Conservation (phyloP, 1,284 basidiomycete species). For the Salmacisia buchloeana region DNA sequence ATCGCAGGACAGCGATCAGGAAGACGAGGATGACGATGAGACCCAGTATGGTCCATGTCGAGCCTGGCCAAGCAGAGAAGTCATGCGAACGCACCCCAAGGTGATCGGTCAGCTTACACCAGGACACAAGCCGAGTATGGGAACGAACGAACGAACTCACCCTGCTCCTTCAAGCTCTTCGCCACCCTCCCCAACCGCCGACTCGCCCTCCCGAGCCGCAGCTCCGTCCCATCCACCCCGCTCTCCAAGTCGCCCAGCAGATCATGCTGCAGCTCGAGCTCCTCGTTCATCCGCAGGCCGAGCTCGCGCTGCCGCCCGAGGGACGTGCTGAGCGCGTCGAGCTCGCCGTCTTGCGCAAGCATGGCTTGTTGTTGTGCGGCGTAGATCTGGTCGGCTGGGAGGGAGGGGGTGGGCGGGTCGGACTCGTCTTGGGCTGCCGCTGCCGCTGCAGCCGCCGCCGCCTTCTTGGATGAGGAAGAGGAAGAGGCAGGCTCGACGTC, state of each 20-base stretch:
- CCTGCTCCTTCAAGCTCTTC: slow-evolving; percentile 36
- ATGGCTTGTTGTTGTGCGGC: slow-evolving; percentile 24
- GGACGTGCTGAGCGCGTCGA: slow-evolving; percentile 36
- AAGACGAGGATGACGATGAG: slow-evolving; percentile 39
- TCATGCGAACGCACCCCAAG: background rate
- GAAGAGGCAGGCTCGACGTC: background rate
- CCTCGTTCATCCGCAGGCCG: slow-evolving; percentile 47
- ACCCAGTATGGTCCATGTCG: slow-evolving; percentile 29
- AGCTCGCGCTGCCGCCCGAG: slow-evolving; percentile 43
- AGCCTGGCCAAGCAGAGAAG: background rate
- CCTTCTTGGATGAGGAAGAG: background rate
- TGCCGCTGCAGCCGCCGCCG: background rate
- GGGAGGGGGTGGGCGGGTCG: background rate
- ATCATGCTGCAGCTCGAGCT: slow-evolving; percentile 42
- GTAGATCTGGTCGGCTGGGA: slow-evolving; percentile 7
- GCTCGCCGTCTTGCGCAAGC: slow-evolving; percentile 36
- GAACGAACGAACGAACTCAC: slow-evolving; percentile 23
- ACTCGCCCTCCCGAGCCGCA: slow-evolving; percentile 35
- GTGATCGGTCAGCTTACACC: background rate
- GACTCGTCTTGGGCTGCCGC: background rate
- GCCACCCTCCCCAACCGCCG: slow-evolving; percentile 32
- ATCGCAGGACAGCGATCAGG: slow-evolving; percentile 41
- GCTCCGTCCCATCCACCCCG: slow-evolving; percentile 34
- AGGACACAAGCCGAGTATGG: background rate
- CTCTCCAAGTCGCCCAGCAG: slow-evolving; percentile 34